Base-by-base conservation (phyloP, 495 filamentous ascomycete species). In the Penicillium samsonianum region DNA sequence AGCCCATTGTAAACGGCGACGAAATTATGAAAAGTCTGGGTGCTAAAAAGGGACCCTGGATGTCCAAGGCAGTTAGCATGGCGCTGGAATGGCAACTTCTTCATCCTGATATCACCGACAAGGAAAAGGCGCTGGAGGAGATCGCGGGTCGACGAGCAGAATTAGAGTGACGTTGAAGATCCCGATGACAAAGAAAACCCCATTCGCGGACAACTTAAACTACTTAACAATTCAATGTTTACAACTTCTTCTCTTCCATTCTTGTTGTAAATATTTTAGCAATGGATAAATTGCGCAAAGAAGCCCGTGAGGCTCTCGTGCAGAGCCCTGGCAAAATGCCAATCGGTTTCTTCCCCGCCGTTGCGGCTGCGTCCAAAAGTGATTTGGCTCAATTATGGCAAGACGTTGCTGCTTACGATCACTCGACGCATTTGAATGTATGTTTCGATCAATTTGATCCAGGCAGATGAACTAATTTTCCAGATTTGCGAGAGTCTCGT, bases 71-170 rank as follows among this genome's bases (percentile, higher is more conserved):
- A 14, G 65, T 94, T 43, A 84, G 89, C 8, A 73, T 87, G 16
- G 84, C 86, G 28, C 79, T 94, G 68, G 82, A 84, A 54, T 97
- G 91, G 90, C 95, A 98, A 74, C 76, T 98, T 26, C 77, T 87
- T 30, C 83, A 97, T 67, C 90, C 92, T 3, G 82, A 82, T 3
- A 73, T 23, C n/a, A 53, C 71, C 7, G 84, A 89, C 50, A 78
- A 85, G 17, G 67, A 78, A 7, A 81, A 77, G 20, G 90, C 80
- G 5, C 76, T 96, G 56, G 83, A 90, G 58, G 84, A 87, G 64
- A 79, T 94, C 17, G 57, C 68, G 40, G 67, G 67, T 40, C 79
- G 77, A 67, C 77, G 75, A 60, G 67, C 70, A 44, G 85, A 90
- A 67, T 71, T 90, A 50, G 78, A 78, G 38, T 79, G 26, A 31